Percentiles rank a stretch among this genome's conserved stretches.
Conservation (phyloP, 2,329 filamentous ascomycete species). For the Thelonectria rubi region DNA sequence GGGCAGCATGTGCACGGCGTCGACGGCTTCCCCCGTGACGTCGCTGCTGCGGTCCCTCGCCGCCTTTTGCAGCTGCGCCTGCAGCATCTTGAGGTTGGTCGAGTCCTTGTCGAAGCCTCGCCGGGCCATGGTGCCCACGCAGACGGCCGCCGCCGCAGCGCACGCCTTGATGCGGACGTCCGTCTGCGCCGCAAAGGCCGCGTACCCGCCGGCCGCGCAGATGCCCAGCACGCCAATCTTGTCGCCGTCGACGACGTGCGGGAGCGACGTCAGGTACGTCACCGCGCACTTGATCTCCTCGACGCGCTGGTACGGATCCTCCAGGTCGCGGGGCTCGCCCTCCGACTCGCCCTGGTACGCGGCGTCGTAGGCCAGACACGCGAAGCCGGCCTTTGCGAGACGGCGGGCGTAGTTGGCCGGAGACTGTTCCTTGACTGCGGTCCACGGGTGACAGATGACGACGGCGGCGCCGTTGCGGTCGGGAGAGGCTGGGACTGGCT, state of each 20-base stretch:
- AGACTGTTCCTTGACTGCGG: slow-evolving; percentile 51
- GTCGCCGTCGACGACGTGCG: slow-evolving; percentile 39
- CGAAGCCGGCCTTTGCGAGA: slow-evolving; percentile 46
- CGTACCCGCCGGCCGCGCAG: slow-evolving; percentile 51
- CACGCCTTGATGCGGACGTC: slow-evolving; percentile 49
- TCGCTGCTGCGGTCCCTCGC: slow-evolving; percentile 15
- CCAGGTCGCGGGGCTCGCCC: slow-evolving; percentile 48
- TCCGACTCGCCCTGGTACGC: slow-evolving; percentile 50
- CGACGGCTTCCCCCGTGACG: slow-evolving; percentile 4
- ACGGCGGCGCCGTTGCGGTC: slow-evolving; percentile 29
- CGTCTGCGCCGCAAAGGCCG: slow-evolving; percentile 46
- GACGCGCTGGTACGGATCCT: slow-evolving; percentile 52
- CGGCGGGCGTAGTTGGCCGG: slow-evolving; percentile 44
- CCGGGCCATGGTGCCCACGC: slow-evolving; percentile 44
- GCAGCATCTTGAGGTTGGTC: slow-evolving; percentile 8
- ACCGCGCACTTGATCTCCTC: slow-evolving; percentile 49
- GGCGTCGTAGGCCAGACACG: slow-evolving; percentile 48
- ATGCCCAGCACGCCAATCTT: slow-evolving; percentile 46
- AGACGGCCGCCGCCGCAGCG: slow-evolving; percentile 44
- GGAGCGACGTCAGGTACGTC: slow-evolving; percentile 42
- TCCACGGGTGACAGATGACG: slow-evolving; percentile 45
- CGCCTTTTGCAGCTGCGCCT: slow-evolving; percentile 14
- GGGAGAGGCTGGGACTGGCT: slow-evolving; percentile 11
- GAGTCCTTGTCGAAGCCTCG: slow-evolving; percentile 20
- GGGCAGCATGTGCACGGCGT: slow-evolving; percentile 13